These are phyloP conservation scores for Ascocoryne sarcoides DNA, from an alignment of 2,329 filamentous ascomycete species.

Conservation along the genomic window DNA sequence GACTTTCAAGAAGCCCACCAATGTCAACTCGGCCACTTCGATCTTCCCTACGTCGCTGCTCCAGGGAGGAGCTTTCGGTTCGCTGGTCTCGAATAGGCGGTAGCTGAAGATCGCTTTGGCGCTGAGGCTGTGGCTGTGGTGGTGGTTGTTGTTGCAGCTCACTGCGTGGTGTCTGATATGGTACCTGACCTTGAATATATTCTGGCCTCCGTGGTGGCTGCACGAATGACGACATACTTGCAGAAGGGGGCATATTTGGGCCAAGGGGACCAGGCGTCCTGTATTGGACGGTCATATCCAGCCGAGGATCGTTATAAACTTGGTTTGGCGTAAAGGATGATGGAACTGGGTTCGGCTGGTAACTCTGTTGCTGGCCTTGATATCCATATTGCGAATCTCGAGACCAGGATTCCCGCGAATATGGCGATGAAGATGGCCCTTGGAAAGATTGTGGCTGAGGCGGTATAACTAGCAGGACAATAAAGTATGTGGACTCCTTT, in stretches of 20 bases:
- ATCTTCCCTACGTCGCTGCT: slow-evolving; percentile 37
- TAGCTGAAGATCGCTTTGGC: slow-evolving; percentile 32
- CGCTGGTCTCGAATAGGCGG: slow-evolving; percentile 34
- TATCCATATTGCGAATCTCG: slow-evolving; percentile 26
- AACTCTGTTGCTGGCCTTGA: slow-evolving; percentile 21
- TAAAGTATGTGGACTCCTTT: slow-evolving; percentile 53
- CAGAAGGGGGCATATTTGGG: slow-evolving; percentile 24
- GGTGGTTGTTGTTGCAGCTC: slow-evolving; percentile 36
- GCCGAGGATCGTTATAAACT: slow-evolving; percentile 18
- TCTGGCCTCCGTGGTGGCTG: slow-evolving; percentile 37
- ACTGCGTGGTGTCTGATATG: slow-evolving; percentile 46
- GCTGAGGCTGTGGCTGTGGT: slow-evolving; percentile 22
- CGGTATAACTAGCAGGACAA: slow-evolving; percentile 36
- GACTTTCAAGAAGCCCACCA: slow-evolving; percentile 51
- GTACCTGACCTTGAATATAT: slow-evolving; percentile 30
- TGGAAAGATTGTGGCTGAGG: slow-evolving; percentile 20
- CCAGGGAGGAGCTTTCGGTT: slow-evolving; percentile 20
- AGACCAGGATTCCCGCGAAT: slow-evolving; percentile 20
- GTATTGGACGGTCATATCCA: slow-evolving; percentile 20
- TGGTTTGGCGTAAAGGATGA: slow-evolving; percentile 19
- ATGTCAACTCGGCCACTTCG: slow-evolving; percentile 49
- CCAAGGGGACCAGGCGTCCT: slow-evolving; percentile 18
- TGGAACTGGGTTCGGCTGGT: slow-evolving; percentile 13
- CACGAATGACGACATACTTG: slow-evolving; percentile 37
- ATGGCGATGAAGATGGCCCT: slow-evolving; percentile 20